These are phyloP conservation scores for Cercophora samala DNA, from an alignment of 495 filamentous ascomycete genomes.

Conservation along the genomic window DNA sequence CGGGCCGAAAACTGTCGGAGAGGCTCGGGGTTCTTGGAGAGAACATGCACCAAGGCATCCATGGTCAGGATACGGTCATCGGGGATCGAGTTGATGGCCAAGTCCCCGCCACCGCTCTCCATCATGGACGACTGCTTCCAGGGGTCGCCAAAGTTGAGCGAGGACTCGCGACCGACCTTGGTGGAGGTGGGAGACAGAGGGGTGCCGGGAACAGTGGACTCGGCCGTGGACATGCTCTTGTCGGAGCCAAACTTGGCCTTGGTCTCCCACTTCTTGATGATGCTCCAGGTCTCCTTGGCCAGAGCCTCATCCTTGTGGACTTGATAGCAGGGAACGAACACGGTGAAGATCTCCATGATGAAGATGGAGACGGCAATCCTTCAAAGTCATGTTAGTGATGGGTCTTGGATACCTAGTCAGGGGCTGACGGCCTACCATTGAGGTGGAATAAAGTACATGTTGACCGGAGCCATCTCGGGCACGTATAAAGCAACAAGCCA, in stretches of 20 bases:
- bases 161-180: conserved; percentile 20
- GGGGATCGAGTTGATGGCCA: conserved; percentile 34
- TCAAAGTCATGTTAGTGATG: conserved; percentile 5
- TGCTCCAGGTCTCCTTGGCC: conserved; percentile 30
- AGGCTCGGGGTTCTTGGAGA: conserved; percentile 51
- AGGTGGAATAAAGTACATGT: conserved; percentile 47
- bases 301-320: conserved; percentile 29
- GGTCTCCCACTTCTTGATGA: conserved; percentile 34
- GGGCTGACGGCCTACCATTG: conserved; percentile 48
- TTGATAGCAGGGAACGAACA: conserved; percentile 45
- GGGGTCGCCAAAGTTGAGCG: conserved; percentile 16
- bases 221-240: conserved; percentile 10
- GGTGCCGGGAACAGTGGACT: conserved; percentile 6
- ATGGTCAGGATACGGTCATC: conserved; percentile 51
- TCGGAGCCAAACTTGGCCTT: conserved; percentile 29
- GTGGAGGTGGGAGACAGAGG: conserved; percentile 27
- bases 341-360: conserved; percentile 51
- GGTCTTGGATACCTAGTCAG: not conserved
- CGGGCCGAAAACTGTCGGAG: conserved; percentile 59
- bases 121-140: conserved; percentile 30
- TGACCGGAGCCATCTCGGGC: conserved; percentile 53
- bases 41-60: conserved; percentile 57
- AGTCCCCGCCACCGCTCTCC: conserved; percentile 20
- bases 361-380: conserved; percentile 36
- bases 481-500: conserved; percentile 63